A percentile compares a stretch with the other conserved stretches of the same genome.
Conservation (phyloP, 371 early-diverging fungal genomes). For the Nematocida homosporus region DNA sequence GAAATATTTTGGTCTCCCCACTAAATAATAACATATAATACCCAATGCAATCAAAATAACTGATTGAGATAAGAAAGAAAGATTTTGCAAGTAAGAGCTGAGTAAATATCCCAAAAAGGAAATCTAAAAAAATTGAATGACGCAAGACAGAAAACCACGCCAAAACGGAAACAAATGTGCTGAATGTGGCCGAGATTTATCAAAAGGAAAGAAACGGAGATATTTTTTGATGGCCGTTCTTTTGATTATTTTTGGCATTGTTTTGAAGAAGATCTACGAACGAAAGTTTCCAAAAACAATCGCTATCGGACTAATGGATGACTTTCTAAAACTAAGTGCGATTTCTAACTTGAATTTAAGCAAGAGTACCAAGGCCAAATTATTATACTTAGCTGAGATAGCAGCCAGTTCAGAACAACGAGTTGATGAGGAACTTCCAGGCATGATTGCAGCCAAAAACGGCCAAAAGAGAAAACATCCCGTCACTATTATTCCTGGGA, state of each 20-base stretch:
- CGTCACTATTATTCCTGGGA: slow-evolving; percentile 81
- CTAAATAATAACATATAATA: too few relatives aligned
- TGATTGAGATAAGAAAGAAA: too few relatives aligned
- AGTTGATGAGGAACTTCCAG: slow-evolving; percentile 9
- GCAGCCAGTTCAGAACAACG: not conserved
- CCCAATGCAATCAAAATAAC: too few relatives aligned
- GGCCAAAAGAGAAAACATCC: slow-evolving; percentile 67
- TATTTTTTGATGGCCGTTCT: slow-evolving; percentile 26
- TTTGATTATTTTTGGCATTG: not conserved
- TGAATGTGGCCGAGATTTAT: not conserved
- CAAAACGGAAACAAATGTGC: not conserved
- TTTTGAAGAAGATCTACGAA: slow-evolving; percentile 27
- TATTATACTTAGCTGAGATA: slow-evolving; percentile 33
- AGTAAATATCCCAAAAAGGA: not conserved
- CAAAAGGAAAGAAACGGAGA: slow-evolving; percentile 28
- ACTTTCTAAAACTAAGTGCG: slow-evolving; percentile 17
- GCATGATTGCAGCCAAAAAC: slow-evolving; percentile 10
- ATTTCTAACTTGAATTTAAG: slow-evolving; percentile 26
- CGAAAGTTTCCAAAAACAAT: slow-evolving; percentile 20
- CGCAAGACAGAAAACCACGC: not conserved
- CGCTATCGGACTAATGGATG: slow-evolving; percentile 13
- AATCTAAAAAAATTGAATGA: not conserved
- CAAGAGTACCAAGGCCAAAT: slow-evolving; percentile 14
- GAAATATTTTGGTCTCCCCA: too few relatives aligned
- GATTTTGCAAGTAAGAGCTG: too few relatives aligned